phyloP scores from a whole-genome alignment of 2,329 filamentous ascomycete species.

The Monilinia polystroma region DNA sequence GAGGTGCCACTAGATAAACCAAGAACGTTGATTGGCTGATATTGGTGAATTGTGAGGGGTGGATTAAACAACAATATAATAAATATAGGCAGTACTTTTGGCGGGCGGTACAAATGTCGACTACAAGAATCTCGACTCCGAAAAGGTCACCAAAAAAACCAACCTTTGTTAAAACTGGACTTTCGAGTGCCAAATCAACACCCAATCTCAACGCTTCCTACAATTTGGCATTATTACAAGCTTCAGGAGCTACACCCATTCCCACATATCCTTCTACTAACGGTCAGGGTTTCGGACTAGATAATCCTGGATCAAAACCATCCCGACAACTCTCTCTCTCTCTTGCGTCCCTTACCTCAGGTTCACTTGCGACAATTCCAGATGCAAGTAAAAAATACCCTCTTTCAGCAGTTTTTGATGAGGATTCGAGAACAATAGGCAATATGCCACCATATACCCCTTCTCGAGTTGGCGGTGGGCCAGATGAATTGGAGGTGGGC shows the following conservation, averaged over 20 bases:
- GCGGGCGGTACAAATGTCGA: constrained; percentile 15
- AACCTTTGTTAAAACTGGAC: constrained; percentile 20
- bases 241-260: constrained; percentile 18
- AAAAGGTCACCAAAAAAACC: constrained; percentile 22
- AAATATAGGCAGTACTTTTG: constrained; percentile 4
- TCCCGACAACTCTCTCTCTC: constrained; percentile 71
- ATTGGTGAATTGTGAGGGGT: constrained; percentile 13
- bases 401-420: constrained; percentile 54
- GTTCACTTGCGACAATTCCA: constrained; percentile 62
- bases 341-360: constrained; percentile 64
- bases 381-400: constrained; percentile 66
- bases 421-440: constrained; percentile 42
- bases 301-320: constrained; percentile 11
- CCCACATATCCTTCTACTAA: constrained; percentile 9
- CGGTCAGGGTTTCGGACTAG: constrained; percentile 9
- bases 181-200: constrained; percentile 51
- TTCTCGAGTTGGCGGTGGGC: constrained; percentile 47
- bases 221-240: constrained; percentile 23
- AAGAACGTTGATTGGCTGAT: constrained; percentile 10
- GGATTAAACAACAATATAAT: background rate
- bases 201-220: constrained; percentile 54
- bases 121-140: constrained; percentile 7
- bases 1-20: constrained; percentile 1
- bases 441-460: constrained; percentile 57
- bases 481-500: constrained; percentile 65